Conservation (phyloP, 441 rosid species). For the Populus trichocarpa region DNA sequence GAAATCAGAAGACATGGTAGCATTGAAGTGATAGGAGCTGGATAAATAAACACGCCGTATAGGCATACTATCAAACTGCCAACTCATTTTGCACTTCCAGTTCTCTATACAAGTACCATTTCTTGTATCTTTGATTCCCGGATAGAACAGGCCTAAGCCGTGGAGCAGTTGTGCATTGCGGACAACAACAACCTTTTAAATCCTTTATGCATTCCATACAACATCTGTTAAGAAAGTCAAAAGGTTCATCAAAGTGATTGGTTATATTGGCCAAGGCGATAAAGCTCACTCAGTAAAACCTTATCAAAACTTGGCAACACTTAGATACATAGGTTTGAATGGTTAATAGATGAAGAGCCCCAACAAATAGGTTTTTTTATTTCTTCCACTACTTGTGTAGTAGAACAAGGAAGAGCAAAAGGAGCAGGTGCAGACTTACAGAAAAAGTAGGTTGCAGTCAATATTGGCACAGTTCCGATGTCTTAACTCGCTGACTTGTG, state of each 20-base stretch:
- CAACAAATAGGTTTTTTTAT: background rate
- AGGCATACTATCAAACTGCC: constrained; percentile 5
- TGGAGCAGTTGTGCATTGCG: constrained; percentile 57
- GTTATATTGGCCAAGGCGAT: background rate
- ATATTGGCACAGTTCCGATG: constrained; percentile 95
- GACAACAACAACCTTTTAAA: constrained; percentile 75
- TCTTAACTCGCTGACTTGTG: constrained; percentile 58
- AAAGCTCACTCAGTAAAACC: background rate
- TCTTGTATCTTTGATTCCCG: constrained; percentile 71
- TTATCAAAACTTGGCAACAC: background rate
- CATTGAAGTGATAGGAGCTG: background rate
- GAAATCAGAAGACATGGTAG: no score
- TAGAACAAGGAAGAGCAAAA: background rate
- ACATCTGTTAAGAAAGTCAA: constrained; percentile 43
- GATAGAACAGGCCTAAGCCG: constrained; percentile 80
- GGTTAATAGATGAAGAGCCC: no score
- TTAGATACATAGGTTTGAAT: background rate
- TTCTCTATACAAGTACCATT: constrained; percentile 77
- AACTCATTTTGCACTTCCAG: constrained; percentile 25
- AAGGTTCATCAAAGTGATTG: background rate
- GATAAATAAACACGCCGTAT: background rate
- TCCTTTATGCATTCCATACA: constrained; percentile 50
- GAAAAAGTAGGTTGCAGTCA: constrained; percentile 80
- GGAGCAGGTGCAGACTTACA: constrained; percentile 45
- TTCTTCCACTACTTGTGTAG: background rate